phyloP scores from a whole-genome alignment of 2,329 filamentous ascomycete genomes.

The Cephalotrichum gorgonifer region DNA sequence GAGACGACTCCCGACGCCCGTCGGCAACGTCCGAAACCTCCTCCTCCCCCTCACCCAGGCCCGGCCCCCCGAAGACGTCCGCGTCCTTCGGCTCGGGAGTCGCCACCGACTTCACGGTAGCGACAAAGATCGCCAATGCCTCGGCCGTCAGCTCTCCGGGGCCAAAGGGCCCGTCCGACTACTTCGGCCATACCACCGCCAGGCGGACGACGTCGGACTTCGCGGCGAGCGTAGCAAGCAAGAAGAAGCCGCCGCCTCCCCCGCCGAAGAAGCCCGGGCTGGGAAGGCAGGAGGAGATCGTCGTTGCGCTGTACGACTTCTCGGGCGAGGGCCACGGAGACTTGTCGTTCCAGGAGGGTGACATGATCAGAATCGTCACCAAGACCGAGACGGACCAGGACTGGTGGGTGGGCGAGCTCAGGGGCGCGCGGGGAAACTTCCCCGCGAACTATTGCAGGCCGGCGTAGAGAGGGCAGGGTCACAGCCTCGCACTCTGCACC shows the following conservation, averaged over 20 bases:
- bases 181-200: slow-evolving; percentile 16
- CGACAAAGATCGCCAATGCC: slow-evolving; percentile 25
- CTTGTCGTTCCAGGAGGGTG: slow-evolving; percentile 65
- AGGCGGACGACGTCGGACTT: slow-evolving; percentile 7
- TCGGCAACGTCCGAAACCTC: not conserved
- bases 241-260: slow-evolving; percentile 68
- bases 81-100: slow-evolving; percentile 18
- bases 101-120: slow-evolving; percentile 34
- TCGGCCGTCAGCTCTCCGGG: slow-evolving; percentile 16
- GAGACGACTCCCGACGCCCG: not conserved
- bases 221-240: slow-evolving; percentile 37
- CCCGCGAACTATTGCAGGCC: slow-evolving; percentile 71
- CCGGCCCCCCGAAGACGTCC: slow-evolving; percentile 17
- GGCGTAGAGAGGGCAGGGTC: not conserved
- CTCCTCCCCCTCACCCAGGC: slow-evolving; percentile 12
- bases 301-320: slow-evolving; percentile 68
- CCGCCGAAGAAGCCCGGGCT: slow-evolving; percentile 48
- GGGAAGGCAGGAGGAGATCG: slow-evolving; percentile 39
- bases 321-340: slow-evolving; percentile 60
- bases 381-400: slow-evolving; percentile 73
- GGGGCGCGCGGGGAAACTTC: slow-evolving; percentile 59
- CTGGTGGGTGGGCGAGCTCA: slow-evolving; percentile 78
- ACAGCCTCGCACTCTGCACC: no score
- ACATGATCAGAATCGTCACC: slow-evolving; percentile 65
- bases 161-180: slow-evolving; percentile 16